phyloP scores from a whole-genome alignment of 1,284 basidiomycete species.

The Leucoagaricus sp. region DNA sequence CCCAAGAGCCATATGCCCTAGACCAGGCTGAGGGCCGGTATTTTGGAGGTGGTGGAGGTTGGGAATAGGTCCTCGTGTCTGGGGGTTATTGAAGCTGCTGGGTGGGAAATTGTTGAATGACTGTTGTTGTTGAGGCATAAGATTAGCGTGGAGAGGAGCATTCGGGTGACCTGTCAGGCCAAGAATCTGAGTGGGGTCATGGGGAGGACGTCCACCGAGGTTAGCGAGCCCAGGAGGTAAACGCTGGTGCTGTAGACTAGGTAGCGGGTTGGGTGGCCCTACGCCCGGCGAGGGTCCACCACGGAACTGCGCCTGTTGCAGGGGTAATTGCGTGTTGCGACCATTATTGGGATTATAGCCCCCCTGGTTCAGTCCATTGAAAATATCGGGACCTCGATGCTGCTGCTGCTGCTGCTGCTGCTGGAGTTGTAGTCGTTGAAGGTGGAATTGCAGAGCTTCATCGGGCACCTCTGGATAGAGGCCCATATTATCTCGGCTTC shows the following conservation, averaged over 20 bases:
- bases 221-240: constrained; percentile 83
- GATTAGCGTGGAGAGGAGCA: constrained; percentile 43
- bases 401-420: constrained; percentile 54
- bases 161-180: constrained; percentile 50
- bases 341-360: constrained; percentile 56
- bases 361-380: constrained; percentile 51
- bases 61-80: constrained; percentile 51
- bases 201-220: constrained; percentile 75
- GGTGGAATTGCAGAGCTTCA: constrained; percentile 60
- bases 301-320: constrained; percentile 67
- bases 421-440: constrained; percentile 57
- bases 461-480: constrained; percentile 64
- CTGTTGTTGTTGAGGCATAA: constrained; percentile 46
- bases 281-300: constrained; percentile 65
- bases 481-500: constrained; percentile 56
- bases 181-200: constrained; percentile 71
- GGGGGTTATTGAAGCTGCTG: constrained; percentile 49
- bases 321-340: constrained; percentile 52
- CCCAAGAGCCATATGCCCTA: constrained; percentile 47
- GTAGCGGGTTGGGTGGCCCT: constrained; percentile 46
- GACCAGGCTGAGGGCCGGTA: constrained; percentile 42
- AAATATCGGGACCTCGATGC: constrained; percentile 45
- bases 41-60: constrained; percentile 51
- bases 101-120: constrained; percentile 54
- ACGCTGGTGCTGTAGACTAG: constrained; percentile 52